Percentiles rank a stretch among this genome's conserved stretches.
Evolutionary conservation across 768 basidiomycete species (phyloP).

Genomic region (Auricularia cornea): DNA sequence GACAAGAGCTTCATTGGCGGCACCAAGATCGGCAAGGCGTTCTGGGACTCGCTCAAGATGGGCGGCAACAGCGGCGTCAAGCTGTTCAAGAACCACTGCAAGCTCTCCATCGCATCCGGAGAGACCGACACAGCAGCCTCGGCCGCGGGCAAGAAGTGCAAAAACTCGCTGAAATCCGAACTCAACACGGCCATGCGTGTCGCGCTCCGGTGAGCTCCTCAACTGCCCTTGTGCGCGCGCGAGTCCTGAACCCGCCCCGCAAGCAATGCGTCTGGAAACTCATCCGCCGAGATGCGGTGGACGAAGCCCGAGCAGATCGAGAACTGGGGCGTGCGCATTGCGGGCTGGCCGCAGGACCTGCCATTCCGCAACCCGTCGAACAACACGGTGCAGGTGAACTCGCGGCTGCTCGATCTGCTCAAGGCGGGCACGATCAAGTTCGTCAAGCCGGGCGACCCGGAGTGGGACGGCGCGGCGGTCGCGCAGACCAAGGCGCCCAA

Average conservation of each 20-base stretch:
- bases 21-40: not conserved
- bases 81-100: not conserved
- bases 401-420: not conserved
- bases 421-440: not conserved
- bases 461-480: not conserved
- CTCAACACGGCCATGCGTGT: not conserved
- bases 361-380: constrained; percentile 1
- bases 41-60: constrained; percentile 1
- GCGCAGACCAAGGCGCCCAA: not conserved
- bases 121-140: not conserved
- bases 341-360: not conserved
- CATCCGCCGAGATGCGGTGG: constrained; percentile 2
- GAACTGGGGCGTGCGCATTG: constrained; percentile 1
- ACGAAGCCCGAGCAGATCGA: constrained; percentile 1
- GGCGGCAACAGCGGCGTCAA: not conserved
- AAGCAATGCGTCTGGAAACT: not conserved
- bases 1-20: constrained; percentile 1
- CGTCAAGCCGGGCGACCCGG: constrained; percentile 1
- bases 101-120: not conserved
- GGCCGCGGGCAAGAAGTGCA: not conserved
- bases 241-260: not conserved
- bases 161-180: not conserved
- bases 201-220: not conserved
- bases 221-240: not conserved
- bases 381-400: constrained; percentile 1